phyloP scores from a whole-genome alignment of 306 rosid genomes.

The Neltuma alba region DNA sequence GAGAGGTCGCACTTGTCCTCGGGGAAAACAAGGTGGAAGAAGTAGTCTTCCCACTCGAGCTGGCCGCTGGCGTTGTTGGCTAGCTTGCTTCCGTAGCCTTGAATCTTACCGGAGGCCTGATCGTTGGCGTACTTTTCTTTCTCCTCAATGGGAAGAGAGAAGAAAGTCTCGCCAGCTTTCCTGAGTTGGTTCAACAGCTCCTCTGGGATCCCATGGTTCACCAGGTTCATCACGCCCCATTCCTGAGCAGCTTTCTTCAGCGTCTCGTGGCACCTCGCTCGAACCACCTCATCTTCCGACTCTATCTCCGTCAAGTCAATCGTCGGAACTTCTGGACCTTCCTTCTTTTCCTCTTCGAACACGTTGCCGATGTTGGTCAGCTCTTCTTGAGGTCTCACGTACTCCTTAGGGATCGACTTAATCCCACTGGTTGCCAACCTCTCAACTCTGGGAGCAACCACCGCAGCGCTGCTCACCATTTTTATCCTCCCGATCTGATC shows the following conservation, averaged over 20 bases:
- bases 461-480: slow-evolving; percentile 35
- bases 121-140: slow-evolving; percentile 85
- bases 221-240: slow-evolving; percentile 88
- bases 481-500: background rate
- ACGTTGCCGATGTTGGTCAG: slow-evolving; percentile 56
- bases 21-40: slow-evolving; percentile 72
- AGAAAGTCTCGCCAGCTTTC: slow-evolving; percentile 62
- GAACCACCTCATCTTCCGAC: slow-evolving; percentile 45
- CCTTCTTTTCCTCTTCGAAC: slow-evolving; percentile 68
- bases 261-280: slow-evolving; percentile 53
- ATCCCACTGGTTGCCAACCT: slow-evolving; percentile 69
- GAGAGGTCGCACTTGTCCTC: slow-evolving; percentile 68
- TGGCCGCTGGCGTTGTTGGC: slow-evolving; percentile 77
- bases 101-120: slow-evolving; percentile 57
- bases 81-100: slow-evolving; percentile 93
- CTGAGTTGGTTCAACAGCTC: slow-evolving; percentile 52
- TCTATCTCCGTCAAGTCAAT: slow-evolving; percentile 67
- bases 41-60: slow-evolving; percentile 91
- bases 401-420: slow-evolving; percentile 65
- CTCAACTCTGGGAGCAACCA: slow-evolving; percentile 61
- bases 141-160: slow-evolving; percentile 58
- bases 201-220: slow-evolving; percentile 73
- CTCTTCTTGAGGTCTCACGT: slow-evolving; percentile 79
- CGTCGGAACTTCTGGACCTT: slow-evolving; percentile 71
- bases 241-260: slow-evolving; percentile 70